phyloP scores from a whole-genome alignment of 2,329 filamentous ascomycete species.

The Trichoderma sp. region DNA sequence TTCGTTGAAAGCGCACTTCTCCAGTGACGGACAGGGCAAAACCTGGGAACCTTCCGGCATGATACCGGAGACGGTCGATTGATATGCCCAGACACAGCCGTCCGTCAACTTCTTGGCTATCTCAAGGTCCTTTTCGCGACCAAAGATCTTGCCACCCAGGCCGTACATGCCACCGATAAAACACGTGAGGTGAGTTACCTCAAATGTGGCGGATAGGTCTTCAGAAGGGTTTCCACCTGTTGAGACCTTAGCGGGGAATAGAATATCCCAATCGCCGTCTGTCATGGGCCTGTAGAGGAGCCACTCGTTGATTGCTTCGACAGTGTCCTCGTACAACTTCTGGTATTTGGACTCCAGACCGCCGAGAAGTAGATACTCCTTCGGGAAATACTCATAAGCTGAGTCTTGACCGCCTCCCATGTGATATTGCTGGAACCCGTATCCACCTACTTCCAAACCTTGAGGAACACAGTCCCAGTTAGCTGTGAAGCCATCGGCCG shows the following conservation, averaged over 20 bases:
- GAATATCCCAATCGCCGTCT: slow-evolving; percentile 64
- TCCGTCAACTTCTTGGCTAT: slow-evolving; percentile 63
- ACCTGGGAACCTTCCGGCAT: slow-evolving; percentile 58
- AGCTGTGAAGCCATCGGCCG: slow-evolving; percentile 35
- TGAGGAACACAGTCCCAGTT: slow-evolving; percentile 57
- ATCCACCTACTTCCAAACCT: slow-evolving; percentile 51
- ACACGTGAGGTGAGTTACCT: slow-evolving; percentile 63
- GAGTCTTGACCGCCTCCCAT: slow-evolving; percentile 68
- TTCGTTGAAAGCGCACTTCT: slow-evolving; percentile 52
- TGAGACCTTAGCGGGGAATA: slow-evolving; percentile 66
- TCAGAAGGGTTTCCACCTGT: slow-evolving; percentile 43
- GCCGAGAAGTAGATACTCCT: slow-evolving; percentile 70
- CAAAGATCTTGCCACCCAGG: slow-evolving; percentile 62
- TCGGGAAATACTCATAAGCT: slow-evolving; percentile 70
- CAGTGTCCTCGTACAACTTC: slow-evolving; percentile 66
- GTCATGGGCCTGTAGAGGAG: slow-evolving; percentile 78
- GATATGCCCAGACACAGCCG: slow-evolving; percentile 69
- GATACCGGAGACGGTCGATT: slow-evolving; percentile 56
- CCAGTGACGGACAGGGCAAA: slow-evolving; percentile 46
- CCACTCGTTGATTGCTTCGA: slow-evolving; percentile 67
- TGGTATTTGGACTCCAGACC: slow-evolving; percentile 71
- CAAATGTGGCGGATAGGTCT: slow-evolving; percentile 52
- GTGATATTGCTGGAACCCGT: slow-evolving; percentile 49
- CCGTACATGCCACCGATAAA: slow-evolving; percentile 71
- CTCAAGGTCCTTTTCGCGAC: slow-evolving; percentile 58